phyloP scores from a whole-genome alignment of 129 eudicot genomes.

The Daucus carota region DNA sequence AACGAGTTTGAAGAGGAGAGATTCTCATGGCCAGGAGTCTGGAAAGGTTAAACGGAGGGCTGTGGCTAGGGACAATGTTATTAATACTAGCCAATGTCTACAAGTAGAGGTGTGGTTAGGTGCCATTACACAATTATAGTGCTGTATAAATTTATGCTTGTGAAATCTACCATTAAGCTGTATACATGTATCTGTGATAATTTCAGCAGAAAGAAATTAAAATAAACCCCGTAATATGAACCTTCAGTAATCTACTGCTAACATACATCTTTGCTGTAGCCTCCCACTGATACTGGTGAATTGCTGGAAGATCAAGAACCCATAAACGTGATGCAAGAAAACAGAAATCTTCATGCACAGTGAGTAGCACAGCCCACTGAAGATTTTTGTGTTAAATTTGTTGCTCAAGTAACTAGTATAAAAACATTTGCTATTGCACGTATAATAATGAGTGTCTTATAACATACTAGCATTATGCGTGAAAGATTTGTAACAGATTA shows the following conservation, averaged over 20 bases:
- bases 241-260: background rate
- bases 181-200: background rate
- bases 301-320: constrained; percentile 32
- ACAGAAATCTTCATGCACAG: constrained; percentile 45
- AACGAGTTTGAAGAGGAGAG: constrained; percentile 38
- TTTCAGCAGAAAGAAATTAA: background rate
- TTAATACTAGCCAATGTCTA: constrained; percentile 13
- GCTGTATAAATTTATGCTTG: background rate
- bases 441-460: background rate
- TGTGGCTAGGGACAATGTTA: background rate
- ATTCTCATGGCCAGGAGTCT: constrained; percentile 23
- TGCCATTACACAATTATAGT: background rate
- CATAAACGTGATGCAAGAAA: constrained; percentile 33
- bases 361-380: constrained; percentile 21
- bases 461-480: no score
- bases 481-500: background rate
- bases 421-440: background rate
- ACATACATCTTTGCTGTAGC: constrained; percentile 11
- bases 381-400: background rate
- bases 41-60: constrained; percentile 21
- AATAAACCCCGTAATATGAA: background rate
- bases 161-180: background rate
- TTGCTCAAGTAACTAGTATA: background rate
- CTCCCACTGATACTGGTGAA: constrained; percentile 12
- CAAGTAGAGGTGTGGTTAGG: constrained; percentile 26